Evolutionary conservation across 2,329 filamentous ascomycete species (phyloP), one percentile per base, ranked within the genome.

Genomic region (Penicillium sp.): DNA sequence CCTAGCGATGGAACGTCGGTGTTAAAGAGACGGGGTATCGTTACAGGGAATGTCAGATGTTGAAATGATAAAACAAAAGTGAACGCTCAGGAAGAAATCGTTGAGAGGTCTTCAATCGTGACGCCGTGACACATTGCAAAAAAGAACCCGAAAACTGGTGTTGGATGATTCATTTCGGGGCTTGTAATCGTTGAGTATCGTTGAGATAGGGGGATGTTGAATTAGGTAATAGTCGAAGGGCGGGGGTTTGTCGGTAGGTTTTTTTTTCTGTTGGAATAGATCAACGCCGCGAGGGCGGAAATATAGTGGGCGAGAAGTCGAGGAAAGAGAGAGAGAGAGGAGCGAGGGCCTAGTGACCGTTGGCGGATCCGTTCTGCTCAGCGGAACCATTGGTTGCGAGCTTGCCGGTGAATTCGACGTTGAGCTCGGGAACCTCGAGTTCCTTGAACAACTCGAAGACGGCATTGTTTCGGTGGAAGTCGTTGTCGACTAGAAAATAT

Each of bases 371-470:
- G 52, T 48, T 53, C 8, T 32, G 50, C 36, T 47, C 60, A 32
- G 54, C 28, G 24, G 52, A 41, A 43, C 53, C 60, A 47, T 60
- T 62, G 24, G 49, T 47, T 34, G 57, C 56, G 26, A 60, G 48
- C 39, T 62, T 60, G 29, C 47, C 52, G 11, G 58, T 39, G 1
- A 68, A 38, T 51, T 68, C 66, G 24, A 58, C 53, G 12, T 69
- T 60, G 37, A 73, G 51, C 39, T 69, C 64, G 48, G 68, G 66
- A 48, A 73, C 57, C 12, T 60, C 57, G 13, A 98, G 77, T 25
- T 82, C 89, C 12, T 90, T 80, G 66, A 98, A 93, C 26, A 97
- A 76, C 39, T 86, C 80, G 67, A 95, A 97, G 58, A 98, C 86
- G 47, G 83, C 84, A 45, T 82, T 78, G 47, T 82, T 82, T 60